These are phyloP conservation scores for Aspergillus viridinutans DNA, from an alignment of 2,329 filamentous ascomycete genomes.

Conservation along the genomic window DNA sequence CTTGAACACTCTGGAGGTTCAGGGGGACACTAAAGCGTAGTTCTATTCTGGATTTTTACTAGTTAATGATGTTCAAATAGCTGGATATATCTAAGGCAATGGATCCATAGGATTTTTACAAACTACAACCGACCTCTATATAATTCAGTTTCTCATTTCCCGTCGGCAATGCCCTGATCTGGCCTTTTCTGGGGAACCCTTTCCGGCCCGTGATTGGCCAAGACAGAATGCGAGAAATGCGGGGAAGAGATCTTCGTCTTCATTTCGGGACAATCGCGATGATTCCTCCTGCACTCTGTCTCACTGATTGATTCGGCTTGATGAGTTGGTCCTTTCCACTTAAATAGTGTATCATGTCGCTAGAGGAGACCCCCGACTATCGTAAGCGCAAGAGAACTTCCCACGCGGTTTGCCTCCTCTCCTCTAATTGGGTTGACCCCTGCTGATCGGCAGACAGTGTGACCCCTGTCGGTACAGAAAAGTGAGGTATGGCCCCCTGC, in stretches of 20 bases:
- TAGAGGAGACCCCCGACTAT: constrained; percentile 6
- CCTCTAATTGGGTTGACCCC: constrained; percentile 3
- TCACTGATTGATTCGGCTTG: not conserved
- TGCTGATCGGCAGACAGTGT: constrained; percentile 31
- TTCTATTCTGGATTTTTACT: not conserved
- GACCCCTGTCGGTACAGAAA: constrained; percentile 47
- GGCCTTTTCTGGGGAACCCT: no score
- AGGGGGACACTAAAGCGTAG: not conserved
- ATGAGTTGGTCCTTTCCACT: not conserved
- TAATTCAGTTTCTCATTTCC: no score
- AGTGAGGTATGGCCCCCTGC: constrained; percentile 45
- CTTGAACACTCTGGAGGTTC: not conserved
- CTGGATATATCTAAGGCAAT: not conserved
- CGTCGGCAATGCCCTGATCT: no score
- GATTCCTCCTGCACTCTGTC: not conserved
- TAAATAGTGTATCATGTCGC: not conserved
- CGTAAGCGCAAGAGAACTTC: constrained; percentile 27
- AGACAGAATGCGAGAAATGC: not conserved
- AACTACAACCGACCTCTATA: no score
- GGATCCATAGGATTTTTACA: not conserved
- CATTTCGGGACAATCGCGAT: not conserved
- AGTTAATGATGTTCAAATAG: not conserved
- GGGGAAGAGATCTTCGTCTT: not conserved
- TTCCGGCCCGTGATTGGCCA: not conserved
- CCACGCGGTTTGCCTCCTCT: constrained; percentile 19